Base-by-base conservation (phyloP, 345 rosid genomes). In the Lumnitzera racemosa region DNA sequence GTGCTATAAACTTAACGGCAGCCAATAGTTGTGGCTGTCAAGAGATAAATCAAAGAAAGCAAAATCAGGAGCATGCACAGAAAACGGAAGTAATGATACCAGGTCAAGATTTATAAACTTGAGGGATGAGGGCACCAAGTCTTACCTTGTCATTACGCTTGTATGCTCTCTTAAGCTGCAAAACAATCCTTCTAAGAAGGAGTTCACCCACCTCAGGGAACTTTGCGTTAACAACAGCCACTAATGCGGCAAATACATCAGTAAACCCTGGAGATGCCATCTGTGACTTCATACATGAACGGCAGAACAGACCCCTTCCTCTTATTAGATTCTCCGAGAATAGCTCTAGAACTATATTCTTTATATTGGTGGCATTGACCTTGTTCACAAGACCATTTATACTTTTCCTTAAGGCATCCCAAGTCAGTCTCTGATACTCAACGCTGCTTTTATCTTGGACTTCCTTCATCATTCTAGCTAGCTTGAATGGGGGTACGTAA, bases 351-450 rank as follows among this genome's bases (percentile, higher is more conserved):
- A 89, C 84, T 15, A 92, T 89, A 57, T 89, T 90, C 76, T 87
- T 86, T 20, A 92, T 84, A 69, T 89, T 89, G 17, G 90, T 71
- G 11, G 95, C 97, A 67, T 90, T 94, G 11, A 87, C 96, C 71
- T 88, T 90, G 66, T 90, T 94, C 47, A 94, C 90, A n/a, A 90
- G 86, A 59, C 97, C 97, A 52, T 87, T 94, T 25, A 94, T 94
- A 71, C 99, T 90, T 80, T 87, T 94, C 27, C 91, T 80, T 11
- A 94, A 90, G 47, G 99, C 99, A 71, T 94, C 99, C 97, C 99
- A 94, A 4, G 95, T 90, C 61, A 94, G 67, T 20, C 96, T 76
- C 64, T 87, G 99, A 65, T 90, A 94, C 69, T 90, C 97, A 17
- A 75, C 70, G 24, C 97, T 84, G 61, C 89, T 80, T 69, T 88